These are phyloP conservation scores for Avicennia marina DNA, from an alignment of 257 asterid genomes.

Conservation along the genomic window DNA sequence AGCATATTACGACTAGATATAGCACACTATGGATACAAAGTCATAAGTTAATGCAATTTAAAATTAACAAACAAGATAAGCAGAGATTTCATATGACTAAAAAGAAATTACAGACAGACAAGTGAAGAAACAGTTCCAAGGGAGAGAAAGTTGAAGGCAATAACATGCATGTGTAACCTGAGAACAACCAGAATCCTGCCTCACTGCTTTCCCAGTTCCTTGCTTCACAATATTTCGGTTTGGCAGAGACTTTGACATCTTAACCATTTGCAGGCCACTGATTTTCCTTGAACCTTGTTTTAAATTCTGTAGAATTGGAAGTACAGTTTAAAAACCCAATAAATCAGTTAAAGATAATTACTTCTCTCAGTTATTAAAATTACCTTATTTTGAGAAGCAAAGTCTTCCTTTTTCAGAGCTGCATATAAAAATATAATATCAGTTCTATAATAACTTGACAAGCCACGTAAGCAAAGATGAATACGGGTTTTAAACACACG, in stretches of 20 bases:
- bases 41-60: no score
- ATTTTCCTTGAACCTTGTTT: slow-evolving; percentile 44
- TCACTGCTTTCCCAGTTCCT: slow-evolving; percentile 41
- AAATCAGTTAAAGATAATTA: not conserved
- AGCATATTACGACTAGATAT: no score
- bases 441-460: slow-evolving; percentile 7
- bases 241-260: slow-evolving; percentile 44
- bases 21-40: no score
- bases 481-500: slow-evolving; percentile 8
- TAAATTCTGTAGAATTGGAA: slow-evolving; percentile 37
- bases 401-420: slow-evolving; percentile 47
- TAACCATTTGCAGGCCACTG: slow-evolving; percentile 33
- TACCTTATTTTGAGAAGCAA: slow-evolving; percentile 50
- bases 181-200: slow-evolving; percentile 43
- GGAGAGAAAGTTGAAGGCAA: no score
- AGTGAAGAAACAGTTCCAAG: no score
- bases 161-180: slow-evolving; percentile 42
- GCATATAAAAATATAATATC: slow-evolving; percentile 27
- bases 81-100: no score
- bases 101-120: no score
- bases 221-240: slow-evolving; percentile 45
- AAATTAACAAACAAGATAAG: no score
- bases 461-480: slow-evolving; percentile 1
- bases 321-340: slow-evolving; percentile 13
- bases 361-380: slow-evolving; percentile 5